Evolutionary conservation across 768 basidiomycete genomes (phyloP).

Genomic region (Termitomyces sp.): DNA sequence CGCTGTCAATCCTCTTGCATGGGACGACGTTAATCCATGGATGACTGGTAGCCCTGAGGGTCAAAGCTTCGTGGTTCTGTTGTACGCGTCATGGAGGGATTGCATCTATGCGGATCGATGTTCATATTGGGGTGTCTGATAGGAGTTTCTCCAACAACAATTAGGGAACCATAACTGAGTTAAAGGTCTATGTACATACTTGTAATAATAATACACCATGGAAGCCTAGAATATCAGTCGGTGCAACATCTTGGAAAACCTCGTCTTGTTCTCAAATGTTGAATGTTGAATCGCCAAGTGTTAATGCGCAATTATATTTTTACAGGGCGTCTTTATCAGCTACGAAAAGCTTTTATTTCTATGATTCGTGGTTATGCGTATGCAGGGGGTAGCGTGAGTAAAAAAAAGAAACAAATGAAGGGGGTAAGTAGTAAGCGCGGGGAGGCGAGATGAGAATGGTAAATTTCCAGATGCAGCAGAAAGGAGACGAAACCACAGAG

Average conservation of each 20-base stretch:
- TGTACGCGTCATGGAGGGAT: background rate
- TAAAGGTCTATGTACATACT: background rate
- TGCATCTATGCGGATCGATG: background rate
- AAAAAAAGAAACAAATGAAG: background rate
- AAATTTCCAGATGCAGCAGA: background rate
- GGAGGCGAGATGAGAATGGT: background rate
- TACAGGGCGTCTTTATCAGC: background rate
- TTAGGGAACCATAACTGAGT: background rate
- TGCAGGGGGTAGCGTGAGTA: background rate
- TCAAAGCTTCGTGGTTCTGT: background rate
- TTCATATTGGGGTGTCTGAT: background rate
- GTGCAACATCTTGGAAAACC: no score
- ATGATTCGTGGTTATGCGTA: slow-evolving; percentile 1
- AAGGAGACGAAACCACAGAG: background rate
- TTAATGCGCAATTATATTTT: background rate
- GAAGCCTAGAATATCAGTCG: no score
- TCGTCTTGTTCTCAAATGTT: background rate
- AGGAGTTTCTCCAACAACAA: background rate
- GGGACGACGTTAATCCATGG: slow-evolving; percentile 24
- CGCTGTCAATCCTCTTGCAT: slow-evolving; percentile 30
- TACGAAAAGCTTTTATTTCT: slow-evolving; percentile 7
- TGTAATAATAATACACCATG: background rate
- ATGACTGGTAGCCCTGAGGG: slow-evolving; percentile 8
- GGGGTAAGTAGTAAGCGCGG: background rate
- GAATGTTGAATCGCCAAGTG: no score